Conservation (phyloP, 129 eudicot species). For the Helianthus annuus region HanXRQr2.0-SUNRISE NC_035444.2:32747865-32748364, state of each 20-base stretch:
- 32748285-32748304: too few relatives aligned
- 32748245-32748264: background rate
- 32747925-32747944: slow-evolving; percentile 20
- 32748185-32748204: background rate
- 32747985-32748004: slow-evolving; percentile 3
- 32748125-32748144: slow-evolving; percentile 10
- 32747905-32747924: slow-evolving; percentile 10
- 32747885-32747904: background rate
- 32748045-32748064: background rate
- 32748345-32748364: too few relatives aligned
- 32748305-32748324: too few relatives aligned
- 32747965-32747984: slow-evolving; percentile 32
- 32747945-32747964: slow-evolving; percentile 34
- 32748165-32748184: background rate
- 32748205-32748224: background rate
- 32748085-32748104: background rate
- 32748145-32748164: background rate
- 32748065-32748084: background rate
- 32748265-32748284: background rate
- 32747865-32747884: background rate
- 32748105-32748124: background rate
- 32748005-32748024: slow-evolving; percentile 3
- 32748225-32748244: background rate
- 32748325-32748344: too few relatives aligned
- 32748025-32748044: too few relatives aligned